Percentiles rank a stretch among this genome's conserved stretches.
Conservation (phyloP, 1,139 yeast species). For the Taphrina pruni region DNA sequence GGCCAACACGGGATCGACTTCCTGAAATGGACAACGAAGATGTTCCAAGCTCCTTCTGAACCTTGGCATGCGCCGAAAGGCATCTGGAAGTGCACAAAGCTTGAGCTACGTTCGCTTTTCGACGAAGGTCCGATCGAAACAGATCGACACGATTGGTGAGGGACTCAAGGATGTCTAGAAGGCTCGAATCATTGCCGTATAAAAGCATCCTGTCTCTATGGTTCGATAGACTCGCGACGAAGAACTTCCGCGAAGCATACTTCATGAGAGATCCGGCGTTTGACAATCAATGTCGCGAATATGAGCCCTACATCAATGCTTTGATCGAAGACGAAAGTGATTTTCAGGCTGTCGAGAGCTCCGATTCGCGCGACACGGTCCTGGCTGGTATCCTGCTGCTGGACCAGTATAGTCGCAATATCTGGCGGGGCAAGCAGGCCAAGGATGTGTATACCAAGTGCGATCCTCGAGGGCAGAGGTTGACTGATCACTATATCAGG, state of each 20-base stretch:
- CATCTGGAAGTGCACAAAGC: no score
- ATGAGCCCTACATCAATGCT: conserved; percentile 15
- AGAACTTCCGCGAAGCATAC: conserved; percentile 10
- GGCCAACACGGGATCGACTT: no score
- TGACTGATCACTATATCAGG: not conserved
- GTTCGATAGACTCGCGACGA: conserved; percentile 7
- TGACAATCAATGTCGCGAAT: conserved; percentile 17
- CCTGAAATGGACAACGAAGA: no score
- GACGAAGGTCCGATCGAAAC: no score
- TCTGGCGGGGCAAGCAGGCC: conserved; percentile 32
- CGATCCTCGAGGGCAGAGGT: conserved; percentile 17
- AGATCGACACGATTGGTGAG: no score
- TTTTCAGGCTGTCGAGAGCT: not conserved
- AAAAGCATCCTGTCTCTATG: conserved; percentile 8
- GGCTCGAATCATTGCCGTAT: not conserved
- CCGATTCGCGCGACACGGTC: not conserved
- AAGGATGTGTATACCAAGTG: conserved; percentile 13
- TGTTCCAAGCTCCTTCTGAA: no score
- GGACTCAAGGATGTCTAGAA: not conserved
- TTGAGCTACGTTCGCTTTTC: no score
- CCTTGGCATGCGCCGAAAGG: no score
- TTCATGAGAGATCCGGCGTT: conserved; percentile 16
- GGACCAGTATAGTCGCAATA: conserved; percentile 28
- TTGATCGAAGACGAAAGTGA: conserved; percentile 1
- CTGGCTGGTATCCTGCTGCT: conserved; percentile 22